A percentile compares a stretch with the other conserved stretches of the same genome.
These are phyloP conservation scores for Vitis hybrid DNA, from an alignment of 177 flowering plant genomes.

Conservation along the genomic window DNA sequence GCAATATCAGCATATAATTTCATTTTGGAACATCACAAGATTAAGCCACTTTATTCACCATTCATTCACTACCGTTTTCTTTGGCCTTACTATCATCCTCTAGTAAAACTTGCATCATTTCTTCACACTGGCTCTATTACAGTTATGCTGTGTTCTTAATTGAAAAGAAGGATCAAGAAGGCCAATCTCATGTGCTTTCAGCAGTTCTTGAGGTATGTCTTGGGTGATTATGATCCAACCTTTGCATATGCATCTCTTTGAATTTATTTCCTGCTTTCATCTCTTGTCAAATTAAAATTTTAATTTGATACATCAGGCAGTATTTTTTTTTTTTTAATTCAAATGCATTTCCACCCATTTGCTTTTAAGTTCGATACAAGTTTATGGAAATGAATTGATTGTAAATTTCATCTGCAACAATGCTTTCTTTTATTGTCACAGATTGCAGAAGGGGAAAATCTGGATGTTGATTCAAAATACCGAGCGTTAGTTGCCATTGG, in stretches of 20 bases:
- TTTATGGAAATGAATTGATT: not conserved
- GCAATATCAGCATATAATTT: too few relatives aligned
- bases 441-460: constrained; percentile 80
- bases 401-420: not conserved
- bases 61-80: too few relatives aligned
- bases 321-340: not conserved
- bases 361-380: not conserved
- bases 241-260: not conserved
- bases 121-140: constrained; percentile 13
- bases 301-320: not conserved
- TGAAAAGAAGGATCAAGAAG: constrained; percentile 79
- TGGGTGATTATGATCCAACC: not conserved
- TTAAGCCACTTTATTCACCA: too few relatives aligned
- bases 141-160: constrained; percentile 88
- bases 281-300: not conserved
- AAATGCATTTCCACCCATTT: not conserved
- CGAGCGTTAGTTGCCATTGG: constrained; percentile 92
- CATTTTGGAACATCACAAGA: too few relatives aligned
- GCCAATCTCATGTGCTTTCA: constrained; percentile 94
- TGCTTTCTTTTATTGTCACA: constrained; percentile 25
- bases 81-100: too few relatives aligned
- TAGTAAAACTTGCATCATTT: too few relatives aligned
- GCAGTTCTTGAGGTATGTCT: constrained; percentile 83
- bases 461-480: constrained; percentile 74
- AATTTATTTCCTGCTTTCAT: not conserved